Conservation (phyloP, 352 stramenopile species). For the Aphanomyces invadans region DNA sequence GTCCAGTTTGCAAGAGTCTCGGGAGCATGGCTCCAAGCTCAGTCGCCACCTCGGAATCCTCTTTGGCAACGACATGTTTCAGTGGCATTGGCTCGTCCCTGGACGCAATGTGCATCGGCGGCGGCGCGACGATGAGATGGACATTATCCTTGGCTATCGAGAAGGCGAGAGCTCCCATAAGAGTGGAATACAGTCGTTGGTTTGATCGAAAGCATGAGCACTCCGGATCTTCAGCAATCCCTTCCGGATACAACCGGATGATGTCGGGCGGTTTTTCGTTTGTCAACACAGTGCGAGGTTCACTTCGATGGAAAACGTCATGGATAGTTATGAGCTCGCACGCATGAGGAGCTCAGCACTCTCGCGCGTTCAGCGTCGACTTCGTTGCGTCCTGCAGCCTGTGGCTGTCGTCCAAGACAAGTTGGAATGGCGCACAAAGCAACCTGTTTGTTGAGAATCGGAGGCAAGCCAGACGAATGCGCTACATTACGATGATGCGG, state of each 20-base stretch:
- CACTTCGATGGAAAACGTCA: too few species aligned
- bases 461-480: too few species aligned
- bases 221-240: background rate
- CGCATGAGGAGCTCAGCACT: too few species aligned
- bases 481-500: too few species aligned
- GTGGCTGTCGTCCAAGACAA: too few species aligned
- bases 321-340: too few species aligned
- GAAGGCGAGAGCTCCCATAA: background rate
- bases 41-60: slow-evolving; percentile 69
- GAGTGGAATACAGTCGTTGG: slow-evolving; percentile 3
- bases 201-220: slow-evolving; percentile 43
- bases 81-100: slow-evolving; percentile 55
- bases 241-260: background rate
- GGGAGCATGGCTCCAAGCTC: slow-evolving; percentile 32
- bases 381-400: too few species aligned
- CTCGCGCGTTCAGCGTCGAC: too few species aligned
- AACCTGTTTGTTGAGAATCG: too few species aligned
- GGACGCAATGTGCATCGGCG: slow-evolving; percentile 31
- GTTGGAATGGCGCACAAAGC: too few species aligned
- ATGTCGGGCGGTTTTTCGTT: background rate
- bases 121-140: slow-evolving; percentile 40
- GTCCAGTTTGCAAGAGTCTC: slow-evolving; percentile 44
- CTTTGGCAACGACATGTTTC: slow-evolving; percentile 63
- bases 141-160: slow-evolving; percentile 51
- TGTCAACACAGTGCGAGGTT: too few species aligned